phyloP scores from a whole-genome alignment of 169 alveolate species.

The Blepharisma undulans region DNA sequence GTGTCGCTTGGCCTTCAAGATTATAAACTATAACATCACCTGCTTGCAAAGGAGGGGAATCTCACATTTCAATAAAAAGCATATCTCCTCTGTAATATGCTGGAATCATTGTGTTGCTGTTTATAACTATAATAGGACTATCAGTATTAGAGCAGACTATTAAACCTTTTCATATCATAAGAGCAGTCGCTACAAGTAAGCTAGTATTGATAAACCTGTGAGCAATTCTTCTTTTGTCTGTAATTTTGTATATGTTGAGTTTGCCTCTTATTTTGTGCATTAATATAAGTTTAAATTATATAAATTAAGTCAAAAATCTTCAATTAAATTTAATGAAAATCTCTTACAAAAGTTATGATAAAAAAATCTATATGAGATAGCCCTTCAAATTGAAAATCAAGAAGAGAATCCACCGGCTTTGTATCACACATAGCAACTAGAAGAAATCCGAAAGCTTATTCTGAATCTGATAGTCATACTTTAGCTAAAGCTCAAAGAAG shows the following conservation, averaged over 20 bases:
- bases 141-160: neutral
- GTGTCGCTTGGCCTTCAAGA: neutral
- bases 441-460: neutral
- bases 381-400: neutral
- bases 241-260: too few species aligned
- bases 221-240: neutral
- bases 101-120: neutral
- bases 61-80: neutral
- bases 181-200: neutral
- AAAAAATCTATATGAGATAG: neutral
- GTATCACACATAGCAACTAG: neutral
- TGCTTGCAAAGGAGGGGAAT: neutral
- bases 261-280: neutral
- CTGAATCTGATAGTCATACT: neutral
- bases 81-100: neutral
- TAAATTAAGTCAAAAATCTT: neutral
- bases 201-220: neutral
- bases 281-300: neutral
- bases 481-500: neutral
- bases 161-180: neutral
- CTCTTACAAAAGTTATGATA: neutral
- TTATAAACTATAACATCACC: neutral
- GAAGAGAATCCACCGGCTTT: neutral
- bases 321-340: neutral
- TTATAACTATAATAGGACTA: neutral